phyloP scores from a whole-genome alignment of 2,329 filamentous ascomycete species.

The Penicillium crustosum region DNA sequence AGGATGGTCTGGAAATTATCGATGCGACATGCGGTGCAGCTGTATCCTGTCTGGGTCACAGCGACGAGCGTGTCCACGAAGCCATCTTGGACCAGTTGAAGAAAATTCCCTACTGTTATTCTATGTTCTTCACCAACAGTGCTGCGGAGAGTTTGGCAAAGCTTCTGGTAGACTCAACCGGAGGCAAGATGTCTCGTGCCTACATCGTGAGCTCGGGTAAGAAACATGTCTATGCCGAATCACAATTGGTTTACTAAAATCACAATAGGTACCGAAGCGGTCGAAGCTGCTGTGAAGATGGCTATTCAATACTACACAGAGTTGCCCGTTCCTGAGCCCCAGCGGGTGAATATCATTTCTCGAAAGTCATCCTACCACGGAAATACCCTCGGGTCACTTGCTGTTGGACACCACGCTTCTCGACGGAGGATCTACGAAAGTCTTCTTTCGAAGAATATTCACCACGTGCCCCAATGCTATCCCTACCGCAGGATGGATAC shows the following conservation, averaged over 20 bases:
- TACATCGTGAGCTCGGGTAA: slow-evolving; percentile 59
- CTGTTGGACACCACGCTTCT: slow-evolving; percentile 61
- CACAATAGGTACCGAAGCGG: slow-evolving; percentile 60
- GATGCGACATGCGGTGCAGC: slow-evolving; percentile 72
- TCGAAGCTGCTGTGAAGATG: slow-evolving; percentile 66
- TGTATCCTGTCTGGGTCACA: slow-evolving; percentile 70
- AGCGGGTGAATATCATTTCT: slow-evolving; percentile 60
- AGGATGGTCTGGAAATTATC: slow-evolving; percentile 58
- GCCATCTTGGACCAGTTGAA: slow-evolving; percentile 61
- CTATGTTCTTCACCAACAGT: slow-evolving; percentile 55
- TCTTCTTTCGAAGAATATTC: slow-evolving; percentile 55
- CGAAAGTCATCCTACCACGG: slow-evolving; percentile 67
- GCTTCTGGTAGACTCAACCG: slow-evolving; percentile 50
- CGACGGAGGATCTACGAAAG: slow-evolving; percentile 61
- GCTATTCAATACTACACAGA: slow-evolving; percentile 64
- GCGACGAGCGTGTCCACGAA: slow-evolving; percentile 57
- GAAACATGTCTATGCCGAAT: neutral
- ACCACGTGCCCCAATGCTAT: slow-evolving; percentile 63
- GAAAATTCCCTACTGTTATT: slow-evolving; percentile 57
- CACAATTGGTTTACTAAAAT: slow-evolving; percentile 6
- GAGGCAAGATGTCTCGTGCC: slow-evolving; percentile 52
- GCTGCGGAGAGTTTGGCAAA: slow-evolving; percentile 53
- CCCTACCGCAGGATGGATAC: slow-evolving; percentile 56
- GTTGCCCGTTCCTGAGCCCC: slow-evolving; percentile 49
- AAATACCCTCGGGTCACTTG: slow-evolving; percentile 65